Percentiles rank a stretch among this genome's conserved stretches.
phyloP scores from a whole-genome alignment of 768 basidiomycete species.

The Gloeophyllum trabeum region DNA sequence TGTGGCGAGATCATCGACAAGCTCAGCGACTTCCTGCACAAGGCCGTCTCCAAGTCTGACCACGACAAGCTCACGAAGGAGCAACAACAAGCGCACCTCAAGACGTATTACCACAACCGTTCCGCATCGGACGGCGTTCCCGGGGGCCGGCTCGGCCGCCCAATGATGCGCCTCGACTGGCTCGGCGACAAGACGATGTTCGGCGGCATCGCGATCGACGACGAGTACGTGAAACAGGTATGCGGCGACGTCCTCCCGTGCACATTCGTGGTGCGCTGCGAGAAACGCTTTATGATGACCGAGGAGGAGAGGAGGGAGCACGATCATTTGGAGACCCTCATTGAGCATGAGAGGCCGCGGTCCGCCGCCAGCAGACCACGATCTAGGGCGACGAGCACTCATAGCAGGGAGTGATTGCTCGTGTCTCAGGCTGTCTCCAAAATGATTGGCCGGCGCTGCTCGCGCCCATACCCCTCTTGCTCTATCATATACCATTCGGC shows the following conservation, averaged over 20 bases:
- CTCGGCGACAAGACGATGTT: slow-evolving; percentile 47
- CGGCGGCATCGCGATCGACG: slow-evolving; percentile 45
- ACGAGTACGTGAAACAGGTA: slow-evolving; percentile 27
- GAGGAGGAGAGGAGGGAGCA: slow-evolving; percentile 38
- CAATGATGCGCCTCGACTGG: slow-evolving; percentile 59
- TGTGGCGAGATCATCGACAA: slow-evolving; percentile 56
- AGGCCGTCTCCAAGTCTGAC: slow-evolving; percentile 38
- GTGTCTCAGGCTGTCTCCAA: no score
- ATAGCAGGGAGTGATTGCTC: no score
- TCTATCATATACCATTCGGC: no score
- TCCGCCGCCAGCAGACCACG: no score
- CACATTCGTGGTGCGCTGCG: slow-evolving; percentile 47
- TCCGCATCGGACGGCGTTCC: slow-evolving; percentile 53
- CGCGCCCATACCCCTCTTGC: no score
- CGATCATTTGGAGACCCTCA: slow-evolving; percentile 15
- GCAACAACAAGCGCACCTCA: slow-evolving; percentile 21
- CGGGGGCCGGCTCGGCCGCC: slow-evolving; percentile 53
- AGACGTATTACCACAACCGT: slow-evolving; percentile 55
- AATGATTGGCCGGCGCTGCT: no score
- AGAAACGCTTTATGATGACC: slow-evolving; percentile 32
- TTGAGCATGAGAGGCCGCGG: no score
- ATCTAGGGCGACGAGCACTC: no score
- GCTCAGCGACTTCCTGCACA: slow-evolving; percentile 38
- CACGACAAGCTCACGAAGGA: slow-evolving; percentile 27
- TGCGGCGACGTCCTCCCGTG: slow-evolving; percentile 42